Conservation (phyloP, 1,284 basidiomycete genomes). For the Cryptococcus depauperatus region DNA sequence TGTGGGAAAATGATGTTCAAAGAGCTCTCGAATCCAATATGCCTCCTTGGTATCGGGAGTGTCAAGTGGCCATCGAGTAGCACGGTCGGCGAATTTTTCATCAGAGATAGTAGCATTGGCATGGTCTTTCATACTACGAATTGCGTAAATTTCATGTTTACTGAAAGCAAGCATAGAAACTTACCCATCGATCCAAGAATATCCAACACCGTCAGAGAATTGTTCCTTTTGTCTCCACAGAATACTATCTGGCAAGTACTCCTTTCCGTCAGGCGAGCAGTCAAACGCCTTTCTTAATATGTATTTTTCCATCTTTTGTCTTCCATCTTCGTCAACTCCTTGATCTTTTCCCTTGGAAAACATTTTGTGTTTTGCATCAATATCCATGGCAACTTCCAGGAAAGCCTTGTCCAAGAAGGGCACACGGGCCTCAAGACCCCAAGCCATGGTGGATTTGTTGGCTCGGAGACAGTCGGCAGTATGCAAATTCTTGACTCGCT, state of each 20-base stretch:
- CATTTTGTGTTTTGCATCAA: conserved; percentile 81
- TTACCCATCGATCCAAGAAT: conserved; percentile 98
- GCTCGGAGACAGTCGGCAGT: conserved; percentile 96
- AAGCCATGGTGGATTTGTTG: conserved; percentile 99
- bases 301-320: conserved; percentile 96
- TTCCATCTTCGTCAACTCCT: conserved; percentile 71
- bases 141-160: not conserved
- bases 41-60: conserved; percentile 97
- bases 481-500: conserved; percentile 95
- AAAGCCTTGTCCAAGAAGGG: conserved; percentile 98
- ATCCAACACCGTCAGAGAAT: conserved; percentile 98
- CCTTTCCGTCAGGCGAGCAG: conserved; percentile 67
- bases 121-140: conserved; percentile 74
- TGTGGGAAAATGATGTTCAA: conserved; percentile 79
- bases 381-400: conserved; percentile 87
- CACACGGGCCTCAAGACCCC: conserved; percentile 97
- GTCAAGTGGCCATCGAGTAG: conserved; percentile 68
- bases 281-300: conserved; percentile 97
- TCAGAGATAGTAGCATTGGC: conserved; percentile 70
- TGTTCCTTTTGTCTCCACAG: conserved; percentile 99
- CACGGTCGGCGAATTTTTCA: conserved; percentile 66
- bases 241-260: conserved; percentile 89
- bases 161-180: conserved; percentile 19
- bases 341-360: conserved; percentile 77
- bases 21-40: conserved; percentile 88